These are phyloP conservation scores for Saccharum spontaneum DNA, from an alignment of 176 grass and related monocot species.

Conservation along the genomic window DNA sequence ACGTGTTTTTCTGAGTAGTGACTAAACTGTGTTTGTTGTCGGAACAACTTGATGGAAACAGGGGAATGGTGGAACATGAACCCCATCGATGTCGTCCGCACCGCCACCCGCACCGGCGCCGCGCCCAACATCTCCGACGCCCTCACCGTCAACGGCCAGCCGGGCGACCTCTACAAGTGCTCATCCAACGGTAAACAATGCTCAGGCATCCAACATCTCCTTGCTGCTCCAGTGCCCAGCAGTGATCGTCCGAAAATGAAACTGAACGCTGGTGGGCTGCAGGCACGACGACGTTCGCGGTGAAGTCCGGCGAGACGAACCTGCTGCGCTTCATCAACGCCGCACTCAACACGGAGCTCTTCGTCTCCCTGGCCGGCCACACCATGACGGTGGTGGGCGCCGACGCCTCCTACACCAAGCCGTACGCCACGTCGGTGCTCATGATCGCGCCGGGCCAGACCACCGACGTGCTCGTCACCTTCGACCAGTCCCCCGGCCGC, in stretches of 20 bases:
- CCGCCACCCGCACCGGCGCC: conserved; percentile 69
- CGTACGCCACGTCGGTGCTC: conserved; percentile 56
- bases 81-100: conserved; percentile 74
- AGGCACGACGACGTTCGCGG: conserved; percentile 60
- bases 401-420: conserved; percentile 95
- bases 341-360: conserved; percentile 86
- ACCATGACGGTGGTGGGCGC: conserved; percentile 80
- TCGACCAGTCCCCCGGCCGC: conserved; percentile 46
- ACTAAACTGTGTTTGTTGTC: not conserved
- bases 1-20: not conserved
- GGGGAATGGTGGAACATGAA: conserved; percentile 96
- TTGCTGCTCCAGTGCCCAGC: not conserved
- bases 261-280: not conserved
- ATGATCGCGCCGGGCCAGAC: conserved; percentile 87
- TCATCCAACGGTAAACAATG: conserved; percentile 49
- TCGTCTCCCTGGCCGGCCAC: conserved; percentile 74
- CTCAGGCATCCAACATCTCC: too few relatives aligned
- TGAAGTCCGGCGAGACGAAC: conserved; percentile 82
- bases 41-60: conserved; percentile 2
- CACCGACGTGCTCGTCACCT: conserved; percentile 84
- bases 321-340: conserved; percentile 88
- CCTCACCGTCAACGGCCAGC: conserved; percentile 90
- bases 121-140: conserved; percentile 82
- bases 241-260: not conserved
- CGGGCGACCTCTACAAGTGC: conserved; percentile 90